Base-by-base conservation (phyloP, 1,139 yeast species). In the Blastobotrys illinoisensis region DNA sequence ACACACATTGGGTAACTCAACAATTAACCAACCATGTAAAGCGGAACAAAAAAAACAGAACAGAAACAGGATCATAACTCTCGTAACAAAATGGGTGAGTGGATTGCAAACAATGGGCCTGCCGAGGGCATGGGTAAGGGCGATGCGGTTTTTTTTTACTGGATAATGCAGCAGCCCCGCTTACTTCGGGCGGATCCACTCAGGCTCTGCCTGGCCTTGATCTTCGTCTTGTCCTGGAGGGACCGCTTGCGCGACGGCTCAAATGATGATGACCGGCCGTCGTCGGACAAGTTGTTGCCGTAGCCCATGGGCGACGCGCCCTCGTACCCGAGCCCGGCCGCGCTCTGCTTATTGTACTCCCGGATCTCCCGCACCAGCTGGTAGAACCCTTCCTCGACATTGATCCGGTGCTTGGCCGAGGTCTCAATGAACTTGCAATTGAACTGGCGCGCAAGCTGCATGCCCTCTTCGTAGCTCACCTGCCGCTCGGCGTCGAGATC, bases 371-470 rank as follows among this genome's bases (percentile, higher is more conserved):
- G 78, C 9, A 86, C 95, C 60, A 88, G 75, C 46, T 83, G 86
- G 66, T 79, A 85, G 70, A 95, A 93, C 1, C 96, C 89, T 65
- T 89, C 96, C 69, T 93, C 97, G 53, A 95, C 98, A 65, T 93
- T 91, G 69, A 89, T 83, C 62, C 96, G 83, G 68, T 86, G 91
- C 75, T 93, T 90, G 36, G 99, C 99, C 54, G 93, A 84, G 2
- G 98, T 88, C 72, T 93, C 99, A 65, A 90, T 78, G 67, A 91
- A 95, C 47, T 88, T 86, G 60, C 96, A 87, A 62, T 80, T 78
- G 65, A 81, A 83, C 59, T 80, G 79, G 60, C 79, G 79, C 40
- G 96, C 95, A 62, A 88, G 78, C 52, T 80, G 81, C 60, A 79
- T 78, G 52, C 96, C 97, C 67, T 88, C 96, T 64, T 88, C 95